These are phyloP conservation scores for Carex littledalei DNA, from an alignment of 176 grass and related monocot genomes.

Conservation along the genomic window DNA sequence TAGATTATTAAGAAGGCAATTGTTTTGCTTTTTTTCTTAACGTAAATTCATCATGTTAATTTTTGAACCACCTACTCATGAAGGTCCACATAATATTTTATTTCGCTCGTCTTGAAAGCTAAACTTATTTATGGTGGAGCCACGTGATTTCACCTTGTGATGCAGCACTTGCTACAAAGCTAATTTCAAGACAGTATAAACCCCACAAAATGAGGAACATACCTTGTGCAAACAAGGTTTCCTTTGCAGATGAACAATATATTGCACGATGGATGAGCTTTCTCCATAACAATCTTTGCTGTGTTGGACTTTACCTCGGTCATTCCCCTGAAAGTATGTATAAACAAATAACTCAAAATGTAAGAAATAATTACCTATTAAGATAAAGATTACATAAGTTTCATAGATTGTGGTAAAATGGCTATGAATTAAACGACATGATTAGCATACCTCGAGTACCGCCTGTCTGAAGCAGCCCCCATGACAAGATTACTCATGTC, in stretches of 20 bases:
- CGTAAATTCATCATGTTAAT: too few species aligned
- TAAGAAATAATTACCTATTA: too few species aligned
- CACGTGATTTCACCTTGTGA: too few species aligned
- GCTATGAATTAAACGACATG: background rate
- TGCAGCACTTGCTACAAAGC: too few species aligned
- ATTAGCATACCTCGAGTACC: constrained; percentile 45
- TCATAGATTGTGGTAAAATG: background rate
- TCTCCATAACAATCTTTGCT: background rate
- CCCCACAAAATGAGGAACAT: background rate
- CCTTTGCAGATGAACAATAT: background rate
- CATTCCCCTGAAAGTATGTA: background rate
- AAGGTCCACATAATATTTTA: too few species aligned
- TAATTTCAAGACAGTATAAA: background rate
- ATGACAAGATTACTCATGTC: constrained; percentile 44
- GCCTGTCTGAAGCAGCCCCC: constrained; percentile 46
- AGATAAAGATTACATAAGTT: background rate
- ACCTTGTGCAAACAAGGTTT: background rate
- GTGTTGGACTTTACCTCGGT: background rate
- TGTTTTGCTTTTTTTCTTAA: too few species aligned
- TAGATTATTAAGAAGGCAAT: too few species aligned
- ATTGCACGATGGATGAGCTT: background rate
- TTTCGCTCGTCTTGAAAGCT: too few species aligned
- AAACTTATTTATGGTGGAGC: too few species aligned
- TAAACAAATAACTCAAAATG: too few species aligned
- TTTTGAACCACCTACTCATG: too few species aligned